Evolutionary conservation across 805 yeast genomes (phyloP).

Genomic region (Hanseniaspora pseudoguilliermondii): DNA sequence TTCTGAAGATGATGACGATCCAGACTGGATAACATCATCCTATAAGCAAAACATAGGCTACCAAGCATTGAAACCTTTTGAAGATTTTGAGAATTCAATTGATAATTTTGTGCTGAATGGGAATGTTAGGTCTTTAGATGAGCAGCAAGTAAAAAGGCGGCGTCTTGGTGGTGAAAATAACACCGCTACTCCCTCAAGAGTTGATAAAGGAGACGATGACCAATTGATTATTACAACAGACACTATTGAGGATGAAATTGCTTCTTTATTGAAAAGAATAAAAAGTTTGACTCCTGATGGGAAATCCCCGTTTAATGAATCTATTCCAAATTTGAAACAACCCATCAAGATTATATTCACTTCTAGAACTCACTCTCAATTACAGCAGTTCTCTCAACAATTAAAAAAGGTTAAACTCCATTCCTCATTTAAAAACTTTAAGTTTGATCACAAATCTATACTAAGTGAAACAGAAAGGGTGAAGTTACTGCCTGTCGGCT

Average conservation of each 20-base stretch:
- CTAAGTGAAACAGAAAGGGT: constrained; percentile 35
- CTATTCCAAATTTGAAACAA: constrained; percentile 19
- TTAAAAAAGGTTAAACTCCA: constrained; percentile 49
- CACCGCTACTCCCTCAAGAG: background rate
- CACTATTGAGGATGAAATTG: constrained; percentile 21
- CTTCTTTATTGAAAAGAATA: constrained; percentile 32
- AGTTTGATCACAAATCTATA: background rate
- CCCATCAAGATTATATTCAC: constrained; percentile 50
- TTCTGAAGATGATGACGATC: constrained; percentile 41
- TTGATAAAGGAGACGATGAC: constrained; percentile 23
- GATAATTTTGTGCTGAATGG: constrained; percentile 20
- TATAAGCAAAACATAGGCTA: constrained; percentile 24
- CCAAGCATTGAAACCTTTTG: constrained; percentile 19
- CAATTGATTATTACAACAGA: constrained; percentile 25
- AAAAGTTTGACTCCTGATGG: constrained; percentile 14
- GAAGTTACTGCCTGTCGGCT: constrained; percentile 63
- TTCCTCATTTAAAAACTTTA: constrained; percentile 36
- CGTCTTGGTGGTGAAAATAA: constrained; percentile 18
- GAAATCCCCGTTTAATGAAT: constrained; percentile 13
- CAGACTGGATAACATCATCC: constrained; percentile 51
- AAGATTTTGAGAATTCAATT: constrained; percentile 29
- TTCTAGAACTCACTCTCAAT: constrained; percentile 84
- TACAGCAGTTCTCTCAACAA: constrained; percentile 68
- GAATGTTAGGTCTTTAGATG: constrained; percentile 7
- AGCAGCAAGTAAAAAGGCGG: constrained; percentile 15